Base-by-base conservation (phyloP, 805 yeast species). In the Kluyveromyces siamensis region DNA sequence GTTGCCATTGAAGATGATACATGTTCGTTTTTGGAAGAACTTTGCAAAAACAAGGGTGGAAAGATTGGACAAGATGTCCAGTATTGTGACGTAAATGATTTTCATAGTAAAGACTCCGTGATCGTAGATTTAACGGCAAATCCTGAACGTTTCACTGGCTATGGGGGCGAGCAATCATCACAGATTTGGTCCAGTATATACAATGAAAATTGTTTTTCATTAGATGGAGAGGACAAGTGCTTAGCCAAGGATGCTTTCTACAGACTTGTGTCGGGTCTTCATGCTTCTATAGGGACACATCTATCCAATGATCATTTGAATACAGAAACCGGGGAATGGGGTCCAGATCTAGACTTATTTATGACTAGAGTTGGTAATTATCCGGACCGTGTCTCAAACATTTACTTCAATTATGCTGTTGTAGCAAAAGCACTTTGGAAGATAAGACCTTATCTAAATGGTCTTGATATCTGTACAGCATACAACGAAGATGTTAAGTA, bases 101-200 rank as follows among this genome's bases (percentile, higher is more conserved):
- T 73, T 44, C 74, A 76, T 42, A 79, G 76, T 55, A 79, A 80
- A 57, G 76, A 81, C 51, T 81, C 89, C 48, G 96, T 88, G 1
- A 83, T 84, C 58, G 96, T 93, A 27, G 88, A 90, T 59, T 74
- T 93, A 49, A 73, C 83, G 18, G 87, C 85, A 48, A 95, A 95
- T 61, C 96, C 96, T 0, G 99, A 93, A 67, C 74, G 98, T 59
- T 93, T 87, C 70, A 95, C 99, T 0, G 99, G 99, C 0, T 93
- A 93, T 61, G 85, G 89, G 33, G 99, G 99, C 30, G 80, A 83
- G 45, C 96, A 93, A 60, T 87, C 96, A 19, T 80, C 83, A 55
- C 88, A 84, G 62, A 87, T 93, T 43, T 93, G 99, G 99, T 74
- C 80, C 39, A 87, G 95, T 55, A 89, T 93, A 27, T 93, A 93